Evolutionary conservation across 202 grass and related monocot species (phyloP).

Genomic region (Elaeis oleifera): DNA sequence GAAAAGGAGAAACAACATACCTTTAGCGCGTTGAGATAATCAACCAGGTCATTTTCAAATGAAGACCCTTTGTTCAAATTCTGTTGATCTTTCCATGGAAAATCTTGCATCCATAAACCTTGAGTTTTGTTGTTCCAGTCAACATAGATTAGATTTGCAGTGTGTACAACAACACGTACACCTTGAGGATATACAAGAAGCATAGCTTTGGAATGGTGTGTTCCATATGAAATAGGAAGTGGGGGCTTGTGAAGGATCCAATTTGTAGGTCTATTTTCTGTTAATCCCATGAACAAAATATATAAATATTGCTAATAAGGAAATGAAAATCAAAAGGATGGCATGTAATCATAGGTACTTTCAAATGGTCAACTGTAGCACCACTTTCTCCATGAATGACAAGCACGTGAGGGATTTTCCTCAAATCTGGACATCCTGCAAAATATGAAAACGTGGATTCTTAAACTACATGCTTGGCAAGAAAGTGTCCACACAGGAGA

Average conservation of each 20-base stretch:
- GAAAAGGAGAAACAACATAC: constrained; percentile 18
- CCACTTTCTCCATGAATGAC: constrained; percentile 78
- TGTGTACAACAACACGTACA: constrained; percentile 83
- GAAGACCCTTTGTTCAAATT: constrained; percentile 33
- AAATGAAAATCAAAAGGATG: constrained; percentile 23
- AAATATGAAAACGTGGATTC: constrained; percentile 16
- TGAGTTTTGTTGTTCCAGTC: constrained; percentile 99
- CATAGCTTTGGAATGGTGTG: constrained; percentile 93
- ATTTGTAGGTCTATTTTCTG: constrained; percentile 62
- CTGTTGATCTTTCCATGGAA: constrained; percentile 72
- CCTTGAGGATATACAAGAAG: constrained; percentile 82
- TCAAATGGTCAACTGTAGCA: constrained; percentile 59
- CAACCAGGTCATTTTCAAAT: constrained; percentile 79
- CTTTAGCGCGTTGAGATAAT: constrained; percentile 86
- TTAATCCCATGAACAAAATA: constrained; percentile 6
- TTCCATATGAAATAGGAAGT: constrained; percentile 92
- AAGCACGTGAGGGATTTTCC: constrained; percentile 72
- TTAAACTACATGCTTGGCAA: constrained; percentile 11
- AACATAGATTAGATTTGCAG: constrained; percentile 92
- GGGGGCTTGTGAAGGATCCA: constrained; percentile 86
- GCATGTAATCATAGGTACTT: constrained; percentile 25
- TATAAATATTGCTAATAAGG: constrained; percentile 21
- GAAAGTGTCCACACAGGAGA: not conserved
- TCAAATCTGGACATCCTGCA: constrained; percentile 71
- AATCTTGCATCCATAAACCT: constrained; percentile 93